Evolutionary conservation across 73 alveolate genomes (phyloP).

Genomic region (Paraurostyla sp.): DNA sequence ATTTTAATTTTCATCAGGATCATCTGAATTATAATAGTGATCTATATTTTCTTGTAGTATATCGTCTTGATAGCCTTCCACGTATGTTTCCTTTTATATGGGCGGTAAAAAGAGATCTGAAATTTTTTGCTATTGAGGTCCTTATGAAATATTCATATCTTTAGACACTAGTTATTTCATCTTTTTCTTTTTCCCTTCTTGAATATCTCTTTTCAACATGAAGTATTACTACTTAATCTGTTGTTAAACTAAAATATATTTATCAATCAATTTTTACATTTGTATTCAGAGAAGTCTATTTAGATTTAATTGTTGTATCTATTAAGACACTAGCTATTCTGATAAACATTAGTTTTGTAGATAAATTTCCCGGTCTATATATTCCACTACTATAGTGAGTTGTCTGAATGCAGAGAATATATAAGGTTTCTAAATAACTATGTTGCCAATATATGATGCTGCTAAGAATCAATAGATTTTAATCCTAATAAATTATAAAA

Average conservation of each 20-base stretch:
- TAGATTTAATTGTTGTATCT: background rate
- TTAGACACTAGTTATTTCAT: background rate
- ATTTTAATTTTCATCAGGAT: too few relatives aligned
- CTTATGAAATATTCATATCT: too few relatives aligned
- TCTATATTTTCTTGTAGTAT: too few relatives aligned
- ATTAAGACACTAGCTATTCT: background rate
- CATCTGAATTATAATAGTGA: too few relatives aligned
- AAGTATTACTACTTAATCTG: background rate
- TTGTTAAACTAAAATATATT: background rate
- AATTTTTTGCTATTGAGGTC: too few relatives aligned
- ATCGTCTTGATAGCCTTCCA: too few relatives aligned
- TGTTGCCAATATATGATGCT: constrained; percentile 12
- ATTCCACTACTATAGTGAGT: background rate
- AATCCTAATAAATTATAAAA: background rate
- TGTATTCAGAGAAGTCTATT: background rate
- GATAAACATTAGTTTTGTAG: background rate
- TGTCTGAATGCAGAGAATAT: constrained; percentile 13
- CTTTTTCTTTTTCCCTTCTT: background rate
- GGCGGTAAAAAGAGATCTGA: too few relatives aligned
- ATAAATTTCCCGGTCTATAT: constrained; percentile 4
- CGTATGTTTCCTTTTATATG: too few relatives aligned
- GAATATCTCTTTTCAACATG: constrained; percentile 7
- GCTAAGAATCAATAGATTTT: background rate
- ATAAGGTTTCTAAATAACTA: background rate
- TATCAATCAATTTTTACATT: background rate